phyloP scores from a whole-genome alignment of 805 yeast genomes.

The Yamadazyma kitorensis region DNA sequence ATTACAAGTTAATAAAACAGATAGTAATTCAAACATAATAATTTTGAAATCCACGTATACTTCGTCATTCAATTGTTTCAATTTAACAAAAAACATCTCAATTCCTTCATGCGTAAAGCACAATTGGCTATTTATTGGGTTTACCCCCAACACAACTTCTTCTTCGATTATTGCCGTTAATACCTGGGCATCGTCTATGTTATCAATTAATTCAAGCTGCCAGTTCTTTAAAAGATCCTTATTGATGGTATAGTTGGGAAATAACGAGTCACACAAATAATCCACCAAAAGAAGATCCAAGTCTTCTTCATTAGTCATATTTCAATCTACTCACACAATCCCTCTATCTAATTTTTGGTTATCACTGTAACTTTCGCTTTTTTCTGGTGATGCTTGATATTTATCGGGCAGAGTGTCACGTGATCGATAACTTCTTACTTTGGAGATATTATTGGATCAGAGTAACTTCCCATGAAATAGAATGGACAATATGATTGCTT shows the following conservation, averaged over 20 bases:
- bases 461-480: too few relatives aligned
- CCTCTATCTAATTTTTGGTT: too few relatives aligned
- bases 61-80: conserved; percentile 21
- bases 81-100: conserved; percentile 10
- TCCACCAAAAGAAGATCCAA: conserved; percentile 21
- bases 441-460: too few relatives aligned
- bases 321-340: too few relatives aligned
- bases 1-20: conserved; percentile 20
- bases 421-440: too few relatives aligned
- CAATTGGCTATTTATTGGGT: conserved; percentile 7
- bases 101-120: conserved; percentile 3
- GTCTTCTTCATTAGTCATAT: too few relatives aligned
- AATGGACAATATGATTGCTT: too few relatives aligned
- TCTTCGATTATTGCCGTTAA: conserved; percentile 24
- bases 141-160: conserved; percentile 17
- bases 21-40: conserved; percentile 24
- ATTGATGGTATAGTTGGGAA: conserved; percentile 25
- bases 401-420: too few relatives aligned
- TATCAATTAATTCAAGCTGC: conserved; percentile 34
- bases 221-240: conserved; percentile 28
- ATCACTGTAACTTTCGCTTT: too few relatives aligned
- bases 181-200: conserved; percentile 16
- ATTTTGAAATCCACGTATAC: conserved; percentile 28
- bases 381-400: too few relatives aligned
- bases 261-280: conserved; percentile 19